Evolutionary conservation across 768 basidiomycete genomes (phyloP).

Genomic region (Boletales sp.): DNA sequence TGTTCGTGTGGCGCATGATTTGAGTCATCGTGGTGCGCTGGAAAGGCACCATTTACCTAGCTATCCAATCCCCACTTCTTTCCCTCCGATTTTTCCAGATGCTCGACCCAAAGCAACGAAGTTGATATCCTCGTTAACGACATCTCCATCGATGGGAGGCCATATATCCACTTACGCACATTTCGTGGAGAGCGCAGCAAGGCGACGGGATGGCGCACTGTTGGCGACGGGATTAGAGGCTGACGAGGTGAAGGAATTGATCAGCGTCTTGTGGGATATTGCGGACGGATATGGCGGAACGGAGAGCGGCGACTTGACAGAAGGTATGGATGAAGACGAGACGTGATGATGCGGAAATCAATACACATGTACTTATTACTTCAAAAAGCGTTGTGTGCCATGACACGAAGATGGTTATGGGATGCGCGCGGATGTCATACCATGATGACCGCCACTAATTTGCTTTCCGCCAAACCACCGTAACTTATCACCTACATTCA

Average conservation of each 20-base stretch:
- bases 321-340: slow-evolving; percentile 21
- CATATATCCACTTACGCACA: slow-evolving; percentile 52
- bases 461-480: too few relatives aligned
- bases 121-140: slow-evolving; percentile 45
- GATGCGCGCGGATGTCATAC: neutral
- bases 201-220: slow-evolving; percentile 36
- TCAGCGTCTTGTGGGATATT: slow-evolving; percentile 57
- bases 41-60: slow-evolving; percentile 45
- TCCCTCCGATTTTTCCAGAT: slow-evolving; percentile 43
- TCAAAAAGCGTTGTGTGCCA: too few relatives aligned
- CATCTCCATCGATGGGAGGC: slow-evolving; percentile 36
- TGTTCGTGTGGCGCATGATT: neutral
- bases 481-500: too few relatives aligned
- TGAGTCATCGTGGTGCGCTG: slow-evolving; percentile 3
- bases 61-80: slow-evolving; percentile 63
- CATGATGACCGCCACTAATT: too few relatives aligned
- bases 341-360: slow-evolving; percentile 2
- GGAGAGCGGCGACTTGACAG: slow-evolving; percentile 19
- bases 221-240: slow-evolving; percentile 39
- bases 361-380: too few relatives aligned
- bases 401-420: too few relatives aligned
- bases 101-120: slow-evolving; percentile 16
- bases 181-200: slow-evolving; percentile 43
- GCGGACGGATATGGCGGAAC: slow-evolving; percentile 41
- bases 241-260: slow-evolving; percentile 58